Evolutionary conservation across 305 asterid species (phyloP), one percentile per base, ranked within the genome.

Genomic region (Plantago lanceolata): DNA sequence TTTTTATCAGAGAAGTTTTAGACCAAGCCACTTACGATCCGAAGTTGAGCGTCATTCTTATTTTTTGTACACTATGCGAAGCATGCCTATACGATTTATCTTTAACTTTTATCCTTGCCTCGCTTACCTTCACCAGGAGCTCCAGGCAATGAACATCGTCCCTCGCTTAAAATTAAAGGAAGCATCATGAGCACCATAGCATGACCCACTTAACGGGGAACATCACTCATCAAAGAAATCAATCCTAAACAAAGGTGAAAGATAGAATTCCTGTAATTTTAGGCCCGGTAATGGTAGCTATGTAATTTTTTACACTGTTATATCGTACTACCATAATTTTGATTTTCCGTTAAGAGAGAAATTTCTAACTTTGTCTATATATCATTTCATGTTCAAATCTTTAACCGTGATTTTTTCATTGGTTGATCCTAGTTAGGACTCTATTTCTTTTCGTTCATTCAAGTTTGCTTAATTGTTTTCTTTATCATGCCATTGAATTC

Each of bases 141-240:
- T 90, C 58, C 89, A 81, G 73, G 70, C 97, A 21, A 88, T 90
- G 95, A 90, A 90, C 47, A 82, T 90, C 5, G 70, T 88, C 48
- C 95, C 96, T 33, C 89, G 94, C 37, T 69, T 90, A 61, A 88
- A 77, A 66, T 65, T 90, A 59, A 77, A 87, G 0, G 94, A 77
- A 57, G 91, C 85, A 33, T 86, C 79, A 82, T 59, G 2, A 28
- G n/a, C 68, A 13, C 4, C 28, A 24, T 24, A 24, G 28, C 28
- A 3, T 24, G 28, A 8, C n/a, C 45, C 28, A 20, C 31, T 58
- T 58, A 3, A 11, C 8, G 5, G 20, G 18, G 18, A 6, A 16
- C 54, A 17, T 0, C 24, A 49, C 16, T 17, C 55, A 5, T 17
- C 19, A 49, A 0, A 9, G 26, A 18, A 49, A 18, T 17, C 40